These are phyloP conservation scores for Plenodomus tracheiphilus DNA, from an alignment of 2,329 filamentous ascomycete genomes.

Conservation along the genomic window DNA sequence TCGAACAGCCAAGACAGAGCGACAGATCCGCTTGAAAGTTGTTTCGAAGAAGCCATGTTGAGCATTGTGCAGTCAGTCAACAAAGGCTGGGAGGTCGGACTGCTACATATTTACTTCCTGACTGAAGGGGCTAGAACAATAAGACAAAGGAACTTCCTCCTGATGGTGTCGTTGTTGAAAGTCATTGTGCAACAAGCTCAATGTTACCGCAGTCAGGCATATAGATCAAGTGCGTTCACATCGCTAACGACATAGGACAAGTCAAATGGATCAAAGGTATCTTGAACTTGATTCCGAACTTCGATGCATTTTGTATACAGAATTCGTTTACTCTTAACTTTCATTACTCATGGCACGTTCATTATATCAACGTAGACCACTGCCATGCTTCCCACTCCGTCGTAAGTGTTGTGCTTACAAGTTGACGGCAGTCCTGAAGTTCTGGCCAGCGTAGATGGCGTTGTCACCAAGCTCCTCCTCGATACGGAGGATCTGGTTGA, in stretches of 20 bases:
- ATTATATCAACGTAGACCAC: not conserved
- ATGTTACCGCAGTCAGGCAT: not conserved
- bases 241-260: not conserved
- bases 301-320: slow-evolving; percentile 8
- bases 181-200: not conserved
- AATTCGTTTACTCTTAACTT: slow-evolving; percentile 1
- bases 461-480: slow-evolving; percentile 91
- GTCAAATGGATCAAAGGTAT: not conserved
- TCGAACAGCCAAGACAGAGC: not conserved
- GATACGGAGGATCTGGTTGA: slow-evolving; percentile 99
- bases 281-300: not conserved
- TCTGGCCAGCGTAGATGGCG: slow-evolving; percentile 86
- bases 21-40: not conserved
- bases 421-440: slow-evolving; percentile 90
- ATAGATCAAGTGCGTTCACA: not conserved
- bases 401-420: slow-evolving; percentile 48
- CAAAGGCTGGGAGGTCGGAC: not conserved
- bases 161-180: not conserved
- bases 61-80: not conserved
- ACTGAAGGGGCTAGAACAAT: not conserved
- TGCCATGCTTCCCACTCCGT: not conserved
- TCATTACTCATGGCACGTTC: not conserved
- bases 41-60: not conserved
- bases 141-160: not conserved
- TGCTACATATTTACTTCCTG: not conserved